A percentile compares a stretch with the other conserved stretches of the same genome.
phyloP scores from a whole-genome alignment of 75 land plant genomes.

The Sequoiadendron giganteum region DNA sequence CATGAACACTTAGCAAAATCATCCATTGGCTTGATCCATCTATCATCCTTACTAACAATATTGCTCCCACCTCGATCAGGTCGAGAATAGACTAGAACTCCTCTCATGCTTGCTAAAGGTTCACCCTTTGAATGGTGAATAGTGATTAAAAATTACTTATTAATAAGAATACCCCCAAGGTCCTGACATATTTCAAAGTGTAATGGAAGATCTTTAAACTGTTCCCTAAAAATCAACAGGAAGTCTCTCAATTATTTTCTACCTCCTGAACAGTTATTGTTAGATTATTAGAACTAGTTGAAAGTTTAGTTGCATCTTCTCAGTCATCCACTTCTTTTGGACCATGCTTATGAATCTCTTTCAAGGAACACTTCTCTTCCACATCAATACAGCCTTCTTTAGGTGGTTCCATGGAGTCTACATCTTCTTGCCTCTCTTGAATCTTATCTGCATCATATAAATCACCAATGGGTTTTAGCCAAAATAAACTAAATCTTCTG shows the following conservation, averaged over 20 bases:
- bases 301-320: conserved; percentile 94
- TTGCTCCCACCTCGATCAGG: conserved; percentile 50
- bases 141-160: conserved; percentile 12
- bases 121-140: conserved; percentile 35
- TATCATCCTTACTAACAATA: conserved; percentile 33
- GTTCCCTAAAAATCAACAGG: conserved; percentile 62
- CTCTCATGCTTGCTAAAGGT: conserved; percentile 50
- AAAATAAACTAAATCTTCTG: conserved; percentile 89
- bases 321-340: conserved; percentile 86
- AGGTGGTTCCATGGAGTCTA: conserved; percentile 6
- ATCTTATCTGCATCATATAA: conserved; percentile 87
- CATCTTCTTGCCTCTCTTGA: conserved; percentile 66
- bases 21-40: conserved; percentile 61
- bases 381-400: conserved; percentile 10
- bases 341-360: conserved; percentile 1
- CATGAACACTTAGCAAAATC: conserved; percentile 25
- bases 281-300: conserved; percentile 22
- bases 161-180: conserved; percentile 45
- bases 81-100: conserved; percentile 44
- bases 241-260: conserved; percentile 91
- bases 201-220: conserved; percentile 54
- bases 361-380: not conserved
- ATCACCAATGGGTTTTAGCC: conserved; percentile 81
- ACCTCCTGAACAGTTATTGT: not conserved
- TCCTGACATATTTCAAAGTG: conserved; percentile 62